Conservation (phyloP, 108 stramenopile species). For the Chaetoceros muelleri region DNA sequence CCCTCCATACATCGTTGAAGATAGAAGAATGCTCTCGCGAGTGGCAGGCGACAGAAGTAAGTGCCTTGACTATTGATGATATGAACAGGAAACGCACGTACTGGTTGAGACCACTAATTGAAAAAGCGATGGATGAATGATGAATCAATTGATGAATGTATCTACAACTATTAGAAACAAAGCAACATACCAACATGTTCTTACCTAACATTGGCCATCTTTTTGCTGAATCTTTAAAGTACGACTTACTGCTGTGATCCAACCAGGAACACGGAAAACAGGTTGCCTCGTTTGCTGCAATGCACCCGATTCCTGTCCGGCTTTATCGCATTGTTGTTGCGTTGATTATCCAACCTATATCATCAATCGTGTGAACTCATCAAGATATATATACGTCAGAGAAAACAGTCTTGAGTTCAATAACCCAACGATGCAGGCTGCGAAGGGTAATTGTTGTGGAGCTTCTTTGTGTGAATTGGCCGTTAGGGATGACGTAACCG, state of each 20-base stretch:
- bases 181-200: no score
- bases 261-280: conserved; percentile 5
- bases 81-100: no score
- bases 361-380: conserved; percentile 13
- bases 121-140: no score
- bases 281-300: conserved; percentile 14
- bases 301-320: conserved; percentile 10
- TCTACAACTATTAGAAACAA: no score
- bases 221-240: background rate
- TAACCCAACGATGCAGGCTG: conserved; percentile 7
- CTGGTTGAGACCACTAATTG: no score
- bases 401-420: conserved; percentile 31
- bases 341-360: conserved; percentile 12
- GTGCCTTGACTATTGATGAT: no score
- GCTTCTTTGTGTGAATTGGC: conserved; percentile 2
- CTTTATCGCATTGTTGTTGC: conserved; percentile 5
- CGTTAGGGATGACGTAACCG: conserved; percentile 21
- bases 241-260: background rate
- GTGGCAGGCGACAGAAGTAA: conserved; percentile 5
- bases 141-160: no score
- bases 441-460: conserved; percentile 19
- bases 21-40: conserved; percentile 13
- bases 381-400: conserved; percentile 17
- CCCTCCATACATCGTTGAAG: conserved; percentile 13
- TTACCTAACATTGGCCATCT: background rate